Percentiles rank a stretch among this genome's conserved stretches.
Conservation (phyloP, 768 basidiomycete species). For the Naganishia friedmannii region DNA sequence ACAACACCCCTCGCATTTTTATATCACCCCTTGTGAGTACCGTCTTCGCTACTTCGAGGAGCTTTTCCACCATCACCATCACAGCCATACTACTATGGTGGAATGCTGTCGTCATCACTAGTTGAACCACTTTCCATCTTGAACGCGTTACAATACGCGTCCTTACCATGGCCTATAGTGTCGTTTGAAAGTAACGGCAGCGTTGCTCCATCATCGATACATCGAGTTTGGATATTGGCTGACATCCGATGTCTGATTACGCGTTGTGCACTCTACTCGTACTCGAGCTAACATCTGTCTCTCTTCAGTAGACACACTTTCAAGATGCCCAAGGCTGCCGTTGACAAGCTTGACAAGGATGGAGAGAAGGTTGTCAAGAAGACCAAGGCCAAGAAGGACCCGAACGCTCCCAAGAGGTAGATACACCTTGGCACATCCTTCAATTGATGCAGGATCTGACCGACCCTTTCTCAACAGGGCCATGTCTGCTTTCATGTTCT, state of each 20-base stretch:
- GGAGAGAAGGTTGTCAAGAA: constrained; percentile 51
- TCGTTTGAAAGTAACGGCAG: background rate
- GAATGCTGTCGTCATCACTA: constrained; percentile 22
- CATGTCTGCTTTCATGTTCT: constrained; percentile 98
- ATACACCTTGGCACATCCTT: constrained; percentile 18
- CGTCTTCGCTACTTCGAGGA: background rate
- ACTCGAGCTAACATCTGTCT: background rate
- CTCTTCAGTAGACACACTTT: background rate
- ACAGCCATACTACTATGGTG: background rate
- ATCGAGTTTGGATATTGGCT: background rate
- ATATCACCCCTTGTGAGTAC: background rate
- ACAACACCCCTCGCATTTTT: constrained; percentile 3
- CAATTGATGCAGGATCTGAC: background rate
- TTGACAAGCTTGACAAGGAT: background rate
- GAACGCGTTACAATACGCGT: constrained; percentile 16
- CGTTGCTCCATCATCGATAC: background rate
- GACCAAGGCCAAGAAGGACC: constrained; percentile 77
- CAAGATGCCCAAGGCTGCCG: constrained; percentile 23
- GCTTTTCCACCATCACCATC: constrained; percentile 9
- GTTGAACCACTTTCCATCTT: constrained; percentile 17
- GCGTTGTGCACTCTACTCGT: background rate
- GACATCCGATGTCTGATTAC: background rate
- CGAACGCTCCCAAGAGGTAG: constrained; percentile 73
- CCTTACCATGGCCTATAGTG: background rate
- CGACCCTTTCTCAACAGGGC: constrained; percentile 56